Evolutionary conservation across 1,139 yeast genomes (phyloP).

Genomic region (Geotrichum cucujoidarum): DNA sequence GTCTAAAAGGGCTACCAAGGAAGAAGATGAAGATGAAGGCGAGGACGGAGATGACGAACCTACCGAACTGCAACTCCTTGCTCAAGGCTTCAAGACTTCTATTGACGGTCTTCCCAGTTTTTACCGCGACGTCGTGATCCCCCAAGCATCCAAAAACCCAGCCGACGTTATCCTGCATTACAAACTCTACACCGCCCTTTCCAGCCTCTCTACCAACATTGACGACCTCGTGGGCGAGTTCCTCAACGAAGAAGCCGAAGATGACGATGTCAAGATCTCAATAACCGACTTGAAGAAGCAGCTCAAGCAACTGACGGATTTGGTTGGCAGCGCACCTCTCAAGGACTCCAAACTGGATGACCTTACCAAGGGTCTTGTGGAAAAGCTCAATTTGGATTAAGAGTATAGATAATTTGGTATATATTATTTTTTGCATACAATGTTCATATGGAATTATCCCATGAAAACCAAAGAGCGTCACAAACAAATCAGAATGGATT

Average conservation of each 20-base stretch:
- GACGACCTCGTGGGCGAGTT: slow-evolving; percentile 14
- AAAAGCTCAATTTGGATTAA: slow-evolving; percentile 5
- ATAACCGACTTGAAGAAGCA: neutral
- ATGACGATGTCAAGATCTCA: neutral
- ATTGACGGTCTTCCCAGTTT: slow-evolving; percentile 2
- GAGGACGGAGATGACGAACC: slow-evolving; percentile 3
- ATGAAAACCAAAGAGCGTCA: too few species aligned
- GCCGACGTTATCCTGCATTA: slow-evolving; percentile 10
- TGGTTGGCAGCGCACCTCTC: neutral
- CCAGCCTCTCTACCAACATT: slow-evolving; percentile 4
- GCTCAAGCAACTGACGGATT: slow-evolving; percentile 1
- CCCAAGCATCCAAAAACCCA: slow-evolving; percentile 10
- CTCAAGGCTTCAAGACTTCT: neutral
- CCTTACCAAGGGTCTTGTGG: slow-evolving; percentile 3
- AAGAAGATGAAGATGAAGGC: neutral
- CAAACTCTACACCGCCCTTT: slow-evolving; percentile 2
- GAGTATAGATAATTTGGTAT: too few species aligned
- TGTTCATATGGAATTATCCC: too few species aligned
- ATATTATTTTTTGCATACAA: too few species aligned
- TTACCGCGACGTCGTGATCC: slow-evolving; percentile 1
- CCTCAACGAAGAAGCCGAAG: slow-evolving; percentile 8
- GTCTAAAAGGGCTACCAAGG: neutral
- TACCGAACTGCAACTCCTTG: slow-evolving; percentile 7
- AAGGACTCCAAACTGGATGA: slow-evolving; percentile 1
- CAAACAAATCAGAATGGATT: too few species aligned